A percentile compares a stretch with the other conserved stretches of the same genome.
Conservation (phyloP, 192 early-diverging fungal species). For the Physocladia obscura region DNA sequence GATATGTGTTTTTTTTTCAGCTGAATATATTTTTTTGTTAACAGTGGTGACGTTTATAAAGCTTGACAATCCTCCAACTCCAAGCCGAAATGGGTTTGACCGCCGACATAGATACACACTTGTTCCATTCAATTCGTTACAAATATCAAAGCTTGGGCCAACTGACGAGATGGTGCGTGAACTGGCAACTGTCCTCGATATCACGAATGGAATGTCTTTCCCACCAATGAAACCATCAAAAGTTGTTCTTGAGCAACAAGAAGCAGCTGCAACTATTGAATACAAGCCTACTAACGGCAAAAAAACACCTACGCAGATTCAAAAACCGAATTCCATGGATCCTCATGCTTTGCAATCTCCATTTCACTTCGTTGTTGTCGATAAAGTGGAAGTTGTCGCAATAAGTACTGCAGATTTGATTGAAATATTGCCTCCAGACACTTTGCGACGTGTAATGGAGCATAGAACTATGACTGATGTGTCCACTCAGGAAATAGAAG, state of each 20-base stretch:
- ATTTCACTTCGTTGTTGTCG: constrained; percentile 28
- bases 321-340: background rate
- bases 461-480: constrained; percentile 19
- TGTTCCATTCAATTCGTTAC: background rate
- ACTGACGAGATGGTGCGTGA: constrained; percentile 29
- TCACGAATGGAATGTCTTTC: constrained; percentile 17
- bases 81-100: background rate
- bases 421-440: constrained; percentile 20
- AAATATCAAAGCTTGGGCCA: background rate
- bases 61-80: background rate
- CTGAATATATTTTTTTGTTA: too few relatives aligned
- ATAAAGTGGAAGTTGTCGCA: constrained; percentile 14
- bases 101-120: constrained; percentile 23
- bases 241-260: constrained; percentile 14
- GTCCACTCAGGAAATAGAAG: constrained; percentile 23
- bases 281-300: background rate
- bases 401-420: constrained; percentile 11
- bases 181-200: constrained; percentile 24
- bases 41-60: constrained; percentile 22
- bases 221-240: constrained; percentile 12
- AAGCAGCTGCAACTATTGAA: background rate
- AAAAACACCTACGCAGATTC: background rate
- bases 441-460: constrained; percentile 8
- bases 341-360: constrained; percentile 6
- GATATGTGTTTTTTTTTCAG: too few relatives aligned